Base-by-base conservation (phyloP, 192 early-diverging fungal genomes). In the Funneliformis geosporum region DNA sequence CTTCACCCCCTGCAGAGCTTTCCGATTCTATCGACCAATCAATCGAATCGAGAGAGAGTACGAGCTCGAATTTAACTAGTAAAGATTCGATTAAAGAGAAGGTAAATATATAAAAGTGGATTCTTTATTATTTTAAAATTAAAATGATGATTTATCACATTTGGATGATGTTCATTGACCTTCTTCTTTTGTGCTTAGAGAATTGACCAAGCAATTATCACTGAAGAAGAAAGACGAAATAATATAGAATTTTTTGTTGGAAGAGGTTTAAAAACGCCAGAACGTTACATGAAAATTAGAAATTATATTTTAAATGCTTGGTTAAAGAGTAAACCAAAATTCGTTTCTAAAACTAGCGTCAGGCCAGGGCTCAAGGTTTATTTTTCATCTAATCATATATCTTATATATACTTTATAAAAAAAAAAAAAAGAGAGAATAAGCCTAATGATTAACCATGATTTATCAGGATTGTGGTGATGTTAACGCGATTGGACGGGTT, bases 401-500 rank as follows among this genome's bases (percentile, higher is more conserved):
- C n/a, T 6, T 23, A 43, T 10, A 16, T 23, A 44, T 61, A 55
- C 33, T 60, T 79, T 80, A 16, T 42, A 18, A 23, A 68, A 61
- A n/a, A n/a, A n/a, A n/a, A n/a, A n/a, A n/a, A n/a, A n/a, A n/a
- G n/a, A n/a, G n/a, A n/a, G 18, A 33, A 33, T 33, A n/a, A n/a
- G 33, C 33, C 25, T 40, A n/a, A 38, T 80, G 23, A 77, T 59
- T 79, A 33, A 78, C 23, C 28, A 16, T 61, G 2, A 44, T 27
- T 50, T 25, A 50, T 38, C 69, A 80, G 38, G 92, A 95, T 83
- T 95, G 94, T 79, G 94, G 95, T 28, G 96, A 98, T 73, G 96
- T 98, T 25, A 96, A 98, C 80, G 96, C 96, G 8, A 96, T 98
- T 28, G 90, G 92, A 2, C 85, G 96, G 5, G 92, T 98, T 42